Conservation (phyloP, 345 rosid species). For the Arabis alpina region DNA sequence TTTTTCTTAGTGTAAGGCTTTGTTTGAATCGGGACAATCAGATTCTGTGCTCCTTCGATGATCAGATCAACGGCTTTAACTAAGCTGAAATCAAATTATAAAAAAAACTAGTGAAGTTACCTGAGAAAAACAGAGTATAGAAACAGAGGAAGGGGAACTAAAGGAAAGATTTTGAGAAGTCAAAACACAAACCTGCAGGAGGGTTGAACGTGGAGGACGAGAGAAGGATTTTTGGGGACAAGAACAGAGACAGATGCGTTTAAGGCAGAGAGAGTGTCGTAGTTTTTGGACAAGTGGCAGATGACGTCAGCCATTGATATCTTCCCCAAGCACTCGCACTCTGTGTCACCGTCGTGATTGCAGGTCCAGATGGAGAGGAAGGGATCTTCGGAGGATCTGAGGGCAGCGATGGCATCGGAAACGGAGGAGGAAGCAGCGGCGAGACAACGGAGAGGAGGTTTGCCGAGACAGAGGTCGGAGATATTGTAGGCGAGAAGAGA, state of each 20-base stretch:
- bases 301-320: conserved; percentile 67
- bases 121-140: background rate
- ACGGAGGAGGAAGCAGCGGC: conserved; percentile 60
- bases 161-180: conserved; percentile 2
- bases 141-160: conserved; percentile 29
- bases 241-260: conserved; percentile 65
- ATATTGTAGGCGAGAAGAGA: conserved; percentile 61
- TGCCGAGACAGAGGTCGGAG: conserved; percentile 93
- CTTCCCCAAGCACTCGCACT: conserved; percentile 67
- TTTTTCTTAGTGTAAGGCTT: conserved; percentile 51
- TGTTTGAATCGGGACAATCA: conserved; percentile 75
- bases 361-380: conserved; percentile 81
- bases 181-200: conserved; percentile 59
- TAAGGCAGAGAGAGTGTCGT: conserved; percentile 59
- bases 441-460: conserved; percentile 79
- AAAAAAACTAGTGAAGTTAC: background rate
- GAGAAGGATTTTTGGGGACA: conserved; percentile 51
- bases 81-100: conserved; percentile 51
- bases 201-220: conserved; percentile 67
- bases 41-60: conserved; percentile 80
- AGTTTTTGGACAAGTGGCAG: conserved; percentile 52
- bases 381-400: conserved; percentile 59
- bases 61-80: conserved; percentile 80
- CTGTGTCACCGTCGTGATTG: conserved; percentile 40
- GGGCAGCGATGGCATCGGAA: conserved; percentile 62